Base-by-base conservation (phyloP, 2,329 filamentous ascomycete species). In the Stenocarpella maydis region DNA sequence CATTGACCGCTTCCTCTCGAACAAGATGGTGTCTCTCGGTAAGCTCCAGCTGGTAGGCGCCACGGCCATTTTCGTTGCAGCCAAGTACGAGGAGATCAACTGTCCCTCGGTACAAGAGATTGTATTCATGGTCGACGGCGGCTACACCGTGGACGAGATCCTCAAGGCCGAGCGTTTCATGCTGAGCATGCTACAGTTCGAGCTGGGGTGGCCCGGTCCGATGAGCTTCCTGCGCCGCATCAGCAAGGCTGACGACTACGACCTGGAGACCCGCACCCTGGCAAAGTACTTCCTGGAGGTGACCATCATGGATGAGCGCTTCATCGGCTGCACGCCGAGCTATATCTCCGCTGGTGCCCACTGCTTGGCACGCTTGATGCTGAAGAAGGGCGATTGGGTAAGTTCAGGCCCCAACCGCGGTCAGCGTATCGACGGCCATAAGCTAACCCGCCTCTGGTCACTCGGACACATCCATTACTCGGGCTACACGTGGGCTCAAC, bases 1-100 rank as follows among this genome's bases (percentile, higher is more conserved):
- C 81, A 95, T 99, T 72, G 96, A 99, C 80, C 93, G 96, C 31
- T 99, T 99, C 80, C 88, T 99, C 26, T 96, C 95, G 1, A 89
- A 89, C 84, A 99, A 99, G 84, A 90, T 98, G 45, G 95, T 99
- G 41, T 98, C 96, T 1, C 88, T 98, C 17, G 93, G 92, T 71
- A 98, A 98, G 82, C 87, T 99, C 54, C 96, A 99, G 82, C 89
- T 99, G 19, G 96, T 98, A 64, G 96, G 96, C 55, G 95, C 96
- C 26, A 98, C 96, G 4, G 96, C 96, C 31, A 92, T 99, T 74
- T 95, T 98, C 76, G 91, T 99, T 71, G 96, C 96, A 15, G 93
- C 96, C 75, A 99, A 99, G 82, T 99, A 98, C 78, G 96, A 99
- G 81, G 96, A 99, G 83, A 98, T 99, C 84, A 97, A 97, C 81